Conservation (phyloP, 139 green algal species). For the Yamagishiella unicocca region DNA sequence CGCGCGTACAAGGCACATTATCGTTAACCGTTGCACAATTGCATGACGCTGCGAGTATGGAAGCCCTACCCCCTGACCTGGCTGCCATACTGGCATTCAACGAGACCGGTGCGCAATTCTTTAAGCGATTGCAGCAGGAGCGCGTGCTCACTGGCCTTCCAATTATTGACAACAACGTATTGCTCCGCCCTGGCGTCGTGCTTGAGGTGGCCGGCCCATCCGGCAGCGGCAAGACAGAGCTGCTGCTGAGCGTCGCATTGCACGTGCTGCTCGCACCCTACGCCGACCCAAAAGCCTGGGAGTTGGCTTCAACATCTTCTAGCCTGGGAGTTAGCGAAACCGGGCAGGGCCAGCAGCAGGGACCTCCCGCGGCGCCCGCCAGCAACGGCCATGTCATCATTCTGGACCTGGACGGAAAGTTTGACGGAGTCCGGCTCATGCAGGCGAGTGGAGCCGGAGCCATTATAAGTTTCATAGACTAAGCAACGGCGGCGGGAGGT, state of each 20-base stretch:
- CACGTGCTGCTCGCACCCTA: conserved; percentile 23
- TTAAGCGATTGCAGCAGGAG: conserved; percentile 28
- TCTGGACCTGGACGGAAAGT: conserved; percentile 34
- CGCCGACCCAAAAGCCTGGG: not conserved
- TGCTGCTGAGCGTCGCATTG: conserved; percentile 15
- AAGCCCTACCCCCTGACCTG: conserved; percentile 2
- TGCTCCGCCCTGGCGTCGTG: conserved; percentile 35
- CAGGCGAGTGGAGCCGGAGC: not conserved
- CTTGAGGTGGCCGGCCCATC: conserved; percentile 25
- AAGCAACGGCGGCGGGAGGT: no score
- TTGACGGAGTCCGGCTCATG: not conserved
- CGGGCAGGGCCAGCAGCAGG: not conserved
- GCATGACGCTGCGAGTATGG: not conserved
- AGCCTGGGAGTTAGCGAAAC: no score
- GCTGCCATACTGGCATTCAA: conserved; percentile 8
- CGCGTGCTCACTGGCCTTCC: not conserved
- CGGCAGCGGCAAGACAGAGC: conserved; percentile 46
- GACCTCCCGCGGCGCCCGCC: not conserved
- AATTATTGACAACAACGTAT: conserved; percentile 15
- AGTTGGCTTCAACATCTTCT: no score
- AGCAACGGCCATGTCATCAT: not conserved
- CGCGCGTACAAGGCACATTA: not conserved
- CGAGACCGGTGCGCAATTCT: conserved; percentile 42
- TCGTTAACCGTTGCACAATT: not conserved
- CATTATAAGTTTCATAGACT: no score